Evolutionary conservation across 257 asterid genomes (phyloP), one percentile per base, ranked within the genome.

Genomic region (Solanum okadae): DNA sequence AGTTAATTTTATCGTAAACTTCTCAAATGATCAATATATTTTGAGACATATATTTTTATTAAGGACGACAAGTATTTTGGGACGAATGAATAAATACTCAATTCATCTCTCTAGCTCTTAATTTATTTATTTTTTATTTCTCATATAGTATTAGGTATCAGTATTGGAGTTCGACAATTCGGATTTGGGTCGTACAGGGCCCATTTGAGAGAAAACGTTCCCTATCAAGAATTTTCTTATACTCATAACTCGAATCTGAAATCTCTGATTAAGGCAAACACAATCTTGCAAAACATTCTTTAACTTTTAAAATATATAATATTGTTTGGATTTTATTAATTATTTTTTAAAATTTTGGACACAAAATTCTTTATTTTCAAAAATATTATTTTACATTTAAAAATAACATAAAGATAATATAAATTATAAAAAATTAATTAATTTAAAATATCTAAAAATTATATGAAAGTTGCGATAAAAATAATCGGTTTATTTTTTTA

Each of bases 151-250:
- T 49, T 49, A 15, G 22, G 8, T 49, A 49, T 49, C 3, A 0
- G 0, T 15, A 15, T 15, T 49, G 1, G 20, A 49, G 22, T 49
- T 0, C 3, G 22, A 15, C 8, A 0, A 49, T 49, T 49, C 22
- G 0, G 2, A 49, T 49, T 49, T 18, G 2, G 3, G 8, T 5
- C 1, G 22, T 49, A 46, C 20, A 49, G 0, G 14, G 3, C 1
- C 8, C 59, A 49, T 49, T 49, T 14, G 56, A 15, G 59, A 15
- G 8, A 15, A 49, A 49, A 15, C 20, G 7, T 11, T 46, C 18
- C 56, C 6, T 46, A 4, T 46, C 56, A 13, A 46, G 18, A 46
- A 13, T 46, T 46, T 46, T 13, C 13, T 46, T 13, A 49, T 49
- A 49, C 22, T 49, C 8, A 14, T 14, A 3, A 5, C 8, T 49